phyloP scores from a whole-genome alignment of 2,329 filamentous ascomycete species.

The Apiospora aurea region DNA sequence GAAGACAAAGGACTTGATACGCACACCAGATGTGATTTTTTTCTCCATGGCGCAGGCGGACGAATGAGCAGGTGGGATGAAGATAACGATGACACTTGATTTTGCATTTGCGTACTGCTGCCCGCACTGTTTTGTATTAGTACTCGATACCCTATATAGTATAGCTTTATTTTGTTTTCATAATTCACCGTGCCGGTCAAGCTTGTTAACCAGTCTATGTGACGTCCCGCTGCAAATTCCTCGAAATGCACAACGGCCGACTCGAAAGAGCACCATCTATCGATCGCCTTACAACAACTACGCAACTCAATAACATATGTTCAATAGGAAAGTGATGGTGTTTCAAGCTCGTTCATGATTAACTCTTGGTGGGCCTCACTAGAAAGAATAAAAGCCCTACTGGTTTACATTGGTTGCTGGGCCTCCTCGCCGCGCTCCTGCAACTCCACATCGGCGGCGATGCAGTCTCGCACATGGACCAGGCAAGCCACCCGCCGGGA shows the following conservation, averaged over 20 bases:
- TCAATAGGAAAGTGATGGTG: background rate
- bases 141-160: slow-evolving; percentile 19
- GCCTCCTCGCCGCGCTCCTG: background rate
- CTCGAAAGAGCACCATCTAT: no score
- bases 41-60: background rate
- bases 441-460: no score
- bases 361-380: background rate
- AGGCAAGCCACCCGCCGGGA: background rate
- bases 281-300: no score
- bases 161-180: background rate
- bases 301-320: no score
- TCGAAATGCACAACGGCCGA: no score
- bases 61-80: background rate
- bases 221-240: background rate
- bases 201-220: background rate
- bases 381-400: background rate
- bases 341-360: background rate
- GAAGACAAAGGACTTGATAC: background rate
- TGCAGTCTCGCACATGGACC: background rate
- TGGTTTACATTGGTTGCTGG: no score
- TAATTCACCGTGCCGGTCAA: background rate
- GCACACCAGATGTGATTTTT: background rate
- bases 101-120: slow-evolving; percentile 4
- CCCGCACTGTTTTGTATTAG: slow-evolving; percentile 11
- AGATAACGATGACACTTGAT: slow-evolving; percentile 5